Evolutionary conservation across 305 asterid genomes (phyloP).

Genomic region (Rubia peregrina): DNA sequence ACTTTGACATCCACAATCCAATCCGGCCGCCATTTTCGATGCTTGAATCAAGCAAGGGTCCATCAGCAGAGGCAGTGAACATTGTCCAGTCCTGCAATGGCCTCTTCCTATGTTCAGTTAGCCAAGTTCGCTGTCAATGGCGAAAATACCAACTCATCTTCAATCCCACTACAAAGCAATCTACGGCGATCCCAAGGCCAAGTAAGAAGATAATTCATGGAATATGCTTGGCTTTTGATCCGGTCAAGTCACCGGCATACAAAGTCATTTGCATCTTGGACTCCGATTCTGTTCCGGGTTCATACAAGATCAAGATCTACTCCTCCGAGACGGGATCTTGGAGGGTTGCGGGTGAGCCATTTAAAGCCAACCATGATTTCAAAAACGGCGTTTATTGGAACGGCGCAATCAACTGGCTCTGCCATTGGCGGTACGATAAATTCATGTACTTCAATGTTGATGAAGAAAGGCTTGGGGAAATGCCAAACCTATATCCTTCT

Average conservation of each 20-base stretch:
- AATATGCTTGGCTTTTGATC: constrained; percentile 30
- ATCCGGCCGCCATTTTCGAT: constrained; percentile 15
- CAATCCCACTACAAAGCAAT: constrained; percentile 33
- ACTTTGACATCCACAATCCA: constrained; percentile 10
- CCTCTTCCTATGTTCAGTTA: constrained; percentile 30
- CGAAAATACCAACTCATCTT: constrained; percentile 19
- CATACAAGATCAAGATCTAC: constrained; percentile 20
- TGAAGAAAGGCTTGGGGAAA: constrained; percentile 20
- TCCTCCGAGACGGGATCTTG: constrained; percentile 27
- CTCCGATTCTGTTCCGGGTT: constrained; percentile 7
- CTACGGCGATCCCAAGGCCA: constrained; percentile 25
- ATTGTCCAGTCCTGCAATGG: constrained; percentile 44
- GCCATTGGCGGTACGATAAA: not conserved
- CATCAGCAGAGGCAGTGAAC: constrained; percentile 15
- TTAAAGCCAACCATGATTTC: constrained; percentile 15
- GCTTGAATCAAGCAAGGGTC: constrained; percentile 19
- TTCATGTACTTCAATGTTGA: constrained; percentile 31
- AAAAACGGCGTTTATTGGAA: constrained; percentile 33
- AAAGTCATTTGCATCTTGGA: constrained; percentile 26
- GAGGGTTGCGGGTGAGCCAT: constrained; percentile 27
- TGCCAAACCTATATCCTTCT: constrained; percentile 2
- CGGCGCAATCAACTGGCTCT: constrained; percentile 34
- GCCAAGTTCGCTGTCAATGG: constrained; percentile 33
- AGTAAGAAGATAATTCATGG: constrained; percentile 12
- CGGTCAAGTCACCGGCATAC: constrained; percentile 20